Base-by-base conservation (phyloP, 805 yeast genomes). In the Groenewaldozyma salmanticensis region DNA sequence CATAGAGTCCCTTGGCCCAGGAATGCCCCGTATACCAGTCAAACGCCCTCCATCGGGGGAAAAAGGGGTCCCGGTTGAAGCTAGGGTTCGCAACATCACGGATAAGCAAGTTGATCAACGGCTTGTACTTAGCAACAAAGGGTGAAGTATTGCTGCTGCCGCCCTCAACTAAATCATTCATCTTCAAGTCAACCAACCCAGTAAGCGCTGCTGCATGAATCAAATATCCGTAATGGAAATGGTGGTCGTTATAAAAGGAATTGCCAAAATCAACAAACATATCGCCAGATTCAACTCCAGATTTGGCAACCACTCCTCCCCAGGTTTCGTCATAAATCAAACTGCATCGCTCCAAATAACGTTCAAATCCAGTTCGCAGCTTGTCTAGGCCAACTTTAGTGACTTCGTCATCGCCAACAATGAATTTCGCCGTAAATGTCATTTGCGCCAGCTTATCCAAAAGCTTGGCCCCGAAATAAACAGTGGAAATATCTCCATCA, bases 381-480 rank as follows among this genome's bases (percentile, higher is more conserved):
- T 73, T 70, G 2, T 71, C 70, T 38, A 83, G 59, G 24, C 81
- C 59, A 2, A 50, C 52, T 2, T 53, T 47, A 0, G 86, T 70
- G 42, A 80, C 57, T 0, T 54, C 54, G 0, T 58, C 50, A 55
- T 86, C 81, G 7, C 71, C 48, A 76, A 64, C 11, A 67, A 75
- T 39, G 80, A 77, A 31, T 79, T 75, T 47, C 65, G 71, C 43
- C 6, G 77, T 82, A 48, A 81, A 81, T 6, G 85, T 67, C 39
- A 90, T 70, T 68, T 81, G 80, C 0, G 96, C 95, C 60, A 82
- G 88, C 61, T 88, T 90, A 49, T 86, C 95, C 36, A 90, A 63
- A 18, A 76, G 70, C 58, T 90, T 88, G n/a, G 96, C 97, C 1
- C 92, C 72, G 19, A 83, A 78, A 62, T 90, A 90, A 85, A 85